These are phyloP conservation scores for Mitragyna speciosa DNA, from an alignment of 257 asterid genomes.

Conservation along the genomic window DNA sequence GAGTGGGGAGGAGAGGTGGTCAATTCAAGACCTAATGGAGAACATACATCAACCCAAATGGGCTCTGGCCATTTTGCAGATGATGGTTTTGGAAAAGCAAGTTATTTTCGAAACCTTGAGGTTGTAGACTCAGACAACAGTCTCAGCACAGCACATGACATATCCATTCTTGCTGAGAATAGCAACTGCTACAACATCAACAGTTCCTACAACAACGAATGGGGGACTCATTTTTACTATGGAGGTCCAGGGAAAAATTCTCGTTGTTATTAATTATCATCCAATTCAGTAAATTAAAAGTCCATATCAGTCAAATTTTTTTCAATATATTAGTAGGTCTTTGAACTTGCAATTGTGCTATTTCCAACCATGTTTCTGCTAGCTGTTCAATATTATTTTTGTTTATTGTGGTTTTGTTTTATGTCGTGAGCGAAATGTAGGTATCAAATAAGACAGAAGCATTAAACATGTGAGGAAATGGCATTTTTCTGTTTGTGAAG, in stretches of 20 bases:
- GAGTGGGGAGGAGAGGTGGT: conserved; percentile 97
- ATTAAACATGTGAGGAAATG: conserved; percentile 66
- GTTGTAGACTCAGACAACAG: conserved; percentile 78
- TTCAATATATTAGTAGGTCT: conserved; percentile 11
- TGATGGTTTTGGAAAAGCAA: conserved; percentile 66
- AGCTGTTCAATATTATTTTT: conserved; percentile 23
- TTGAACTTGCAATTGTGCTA: conserved; percentile 40
- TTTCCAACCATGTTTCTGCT: conserved; percentile 61
- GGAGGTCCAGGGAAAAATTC: conserved; percentile 88
- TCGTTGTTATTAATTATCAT: conserved; percentile 36
- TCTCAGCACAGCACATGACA: conserved; percentile 54
- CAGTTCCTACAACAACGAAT: conserved; percentile 60
- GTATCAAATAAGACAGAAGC: conserved; percentile 36
- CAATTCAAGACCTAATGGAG: conserved; percentile 59
- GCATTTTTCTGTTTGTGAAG: conserved; percentile 22
- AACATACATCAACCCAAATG: conserved; percentile 85
- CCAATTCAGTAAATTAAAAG: conserved; percentile 6
- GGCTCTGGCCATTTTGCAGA: conserved; percentile 85
- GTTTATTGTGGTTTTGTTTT: neutral
- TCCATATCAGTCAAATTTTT: conserved; percentile 30
- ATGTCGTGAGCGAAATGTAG: conserved; percentile 16
- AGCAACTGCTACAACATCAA: conserved; percentile 70
- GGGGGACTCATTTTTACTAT: conserved; percentile 89
- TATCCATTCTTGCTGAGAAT: conserved; percentile 77
- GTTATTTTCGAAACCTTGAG: conserved; percentile 81